Evolutionary conservation across 345 rosid genomes (phyloP).

Genomic region (Erysimum cheiranthoides): DNA sequence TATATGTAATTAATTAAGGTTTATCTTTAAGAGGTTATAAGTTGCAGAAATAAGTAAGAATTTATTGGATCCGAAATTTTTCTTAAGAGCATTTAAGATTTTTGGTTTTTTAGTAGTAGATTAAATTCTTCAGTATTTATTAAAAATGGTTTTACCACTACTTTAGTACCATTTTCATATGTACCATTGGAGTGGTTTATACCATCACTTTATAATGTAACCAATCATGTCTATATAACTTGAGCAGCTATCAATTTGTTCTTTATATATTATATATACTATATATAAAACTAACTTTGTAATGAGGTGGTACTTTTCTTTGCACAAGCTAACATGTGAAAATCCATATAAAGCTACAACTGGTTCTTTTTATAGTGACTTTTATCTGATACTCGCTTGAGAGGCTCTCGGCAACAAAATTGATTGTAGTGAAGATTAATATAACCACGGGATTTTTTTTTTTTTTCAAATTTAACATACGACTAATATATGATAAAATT

Average conservation of each 20-base stretch:
- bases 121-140: not conserved
- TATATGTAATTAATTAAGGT: not conserved
- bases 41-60: too few relatives aligned
- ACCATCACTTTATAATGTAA: too few relatives aligned
- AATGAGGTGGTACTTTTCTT: constrained; percentile 16
- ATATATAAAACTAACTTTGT: not conserved
- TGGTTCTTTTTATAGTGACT: constrained; percentile 7
- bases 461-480: not conserved
- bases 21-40: not conserved
- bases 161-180: too few relatives aligned
- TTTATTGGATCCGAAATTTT: too few relatives aligned
- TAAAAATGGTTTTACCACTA: not conserved
- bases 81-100: too few relatives aligned
- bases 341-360: constrained; percentile 31
- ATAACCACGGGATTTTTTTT: constrained; percentile 19
- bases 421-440: constrained; percentile 8
- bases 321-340: constrained; percentile 40
- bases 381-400: not conserved
- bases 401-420: not conserved
- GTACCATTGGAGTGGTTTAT: too few relatives aligned
- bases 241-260: not conserved
- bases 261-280: not conserved
- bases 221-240: not conserved
- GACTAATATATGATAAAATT: not conserved
- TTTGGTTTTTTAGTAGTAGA: not conserved